Evolutionary conservation across 805 yeast genomes (phyloP).

Genomic region (Jamesozyma spencerorum): DNA sequence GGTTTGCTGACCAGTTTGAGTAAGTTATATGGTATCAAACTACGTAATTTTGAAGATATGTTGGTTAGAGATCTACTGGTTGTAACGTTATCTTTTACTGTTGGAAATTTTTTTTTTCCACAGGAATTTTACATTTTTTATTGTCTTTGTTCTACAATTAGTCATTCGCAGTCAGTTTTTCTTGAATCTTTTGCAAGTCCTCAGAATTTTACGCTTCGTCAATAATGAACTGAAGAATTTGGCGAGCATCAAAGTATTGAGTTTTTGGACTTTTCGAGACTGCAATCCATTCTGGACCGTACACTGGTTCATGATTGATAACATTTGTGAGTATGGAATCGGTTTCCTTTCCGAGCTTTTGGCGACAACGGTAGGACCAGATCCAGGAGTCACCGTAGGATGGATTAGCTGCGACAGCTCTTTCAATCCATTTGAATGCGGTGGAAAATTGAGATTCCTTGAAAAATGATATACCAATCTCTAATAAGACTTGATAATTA

Average conservation of each 20-base stretch:
- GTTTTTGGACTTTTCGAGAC: slow-evolving; percentile 42
- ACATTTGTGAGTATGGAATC: slow-evolving; percentile 21
- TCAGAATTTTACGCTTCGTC: neutral
- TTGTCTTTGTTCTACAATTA: neutral
- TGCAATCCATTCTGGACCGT: slow-evolving; percentile 53
- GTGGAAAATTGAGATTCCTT: slow-evolving; percentile 50
- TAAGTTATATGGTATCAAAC: neutral
- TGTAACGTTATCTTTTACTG: neutral
- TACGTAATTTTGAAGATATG: no score
- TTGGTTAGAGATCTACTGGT: no score
- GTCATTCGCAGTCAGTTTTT: neutral
- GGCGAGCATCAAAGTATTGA: slow-evolving; percentile 33
- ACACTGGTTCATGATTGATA: slow-evolving; percentile 42
- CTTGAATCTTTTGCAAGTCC: no score
- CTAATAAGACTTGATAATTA: slow-evolving; percentile 45
- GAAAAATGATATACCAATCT: slow-evolving; percentile 64
- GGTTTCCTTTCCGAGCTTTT: slow-evolving; percentile 25
- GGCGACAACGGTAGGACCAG: slow-evolving; percentile 44
- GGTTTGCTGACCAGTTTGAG: neutral
- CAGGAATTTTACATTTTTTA: neutral
- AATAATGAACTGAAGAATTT: slow-evolving; percentile 12
- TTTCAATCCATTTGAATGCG: slow-evolving; percentile 66
- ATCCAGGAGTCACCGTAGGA: slow-evolving; percentile 74
- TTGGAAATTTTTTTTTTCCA: neutral
- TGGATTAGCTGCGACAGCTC: slow-evolving; percentile 48